Evolutionary conservation across 1,139 yeast species (phyloP), one percentile per base, ranked within the genome.

Genomic region (Saccharomyces hybrid): DNA sequence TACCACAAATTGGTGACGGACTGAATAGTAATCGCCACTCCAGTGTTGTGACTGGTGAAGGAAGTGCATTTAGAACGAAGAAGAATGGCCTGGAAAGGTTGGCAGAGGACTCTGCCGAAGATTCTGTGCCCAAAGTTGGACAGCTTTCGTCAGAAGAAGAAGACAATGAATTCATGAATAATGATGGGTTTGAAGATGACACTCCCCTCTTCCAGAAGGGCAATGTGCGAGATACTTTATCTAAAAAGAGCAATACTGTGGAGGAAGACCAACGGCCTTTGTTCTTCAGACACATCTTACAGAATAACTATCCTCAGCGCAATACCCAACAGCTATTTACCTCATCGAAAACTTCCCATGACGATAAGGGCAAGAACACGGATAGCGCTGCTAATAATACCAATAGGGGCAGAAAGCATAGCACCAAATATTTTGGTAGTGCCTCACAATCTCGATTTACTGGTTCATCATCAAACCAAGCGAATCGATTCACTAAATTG

Each of bases 101-200:
- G 23, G 46, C 23, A n/a, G 42, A 44, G 28, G 48, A 29, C 25
- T 50, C 32, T 8, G 26, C 47, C 16, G 57, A 51, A n/a, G 62
- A 58, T 20, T 64, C 66, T 2, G 47, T 61, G 5, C 58, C 53
- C 3, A 63, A 65, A 51, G 52, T 60, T 11, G 68, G 67, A 1
- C 67, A 64, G 44, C 49, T 38, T 34, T 48, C 31, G 26, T 31
- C n/a, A 34, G 8, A 25, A 49, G 38, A 31, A 23, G 8, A 11
- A 46, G 56, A 51, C 20, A 47, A 47, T 7, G 57, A 49, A 16
- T n/a, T 46, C 2, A 48, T 51, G 7, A 57, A 57, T 28, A 53
- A 55, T 14, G 54, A 52, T 31, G 63, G 59, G 5, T 48, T 52
- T 26, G 56, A 54, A 2, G 58, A 51, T 8, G 60, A 58, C 11